Percentiles rank a stretch among this genome's conserved stretches.
phyloP scores from a whole-genome alignment of 305 asterid genomes.

The Fraxinus sp. region DNA sequence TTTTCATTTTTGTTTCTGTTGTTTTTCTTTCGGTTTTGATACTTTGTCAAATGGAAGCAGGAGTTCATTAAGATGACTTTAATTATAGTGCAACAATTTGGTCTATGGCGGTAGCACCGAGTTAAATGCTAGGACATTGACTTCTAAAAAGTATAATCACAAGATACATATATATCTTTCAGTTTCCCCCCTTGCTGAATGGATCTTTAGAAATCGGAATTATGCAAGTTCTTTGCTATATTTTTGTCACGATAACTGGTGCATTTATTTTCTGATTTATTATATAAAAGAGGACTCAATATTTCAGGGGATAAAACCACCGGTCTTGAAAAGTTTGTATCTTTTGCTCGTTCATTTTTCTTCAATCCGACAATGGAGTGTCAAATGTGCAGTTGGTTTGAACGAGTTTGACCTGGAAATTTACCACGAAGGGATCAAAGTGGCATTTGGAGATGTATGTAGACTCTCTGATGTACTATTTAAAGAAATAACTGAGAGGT shows the following conservation, averaged over 20 bases:
- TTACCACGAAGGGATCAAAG: slow-evolving; percentile 31
- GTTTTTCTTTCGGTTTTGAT: neutral
- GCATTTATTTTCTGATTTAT: slow-evolving; percentile 4
- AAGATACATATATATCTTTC: neutral
- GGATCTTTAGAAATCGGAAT: neutral
- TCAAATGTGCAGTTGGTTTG: slow-evolving; percentile 25
- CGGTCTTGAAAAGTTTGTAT: slow-evolving; percentile 53
- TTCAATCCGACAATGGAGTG: slow-evolving; percentile 31
- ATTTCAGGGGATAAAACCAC: slow-evolving; percentile 57
- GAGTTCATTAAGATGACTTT: neutral
- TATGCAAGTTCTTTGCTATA: neutral
- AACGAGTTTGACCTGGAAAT: slow-evolving; percentile 33
- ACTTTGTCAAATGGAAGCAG: neutral
- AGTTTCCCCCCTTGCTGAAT: neutral
- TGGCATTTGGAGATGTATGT: slow-evolving; percentile 36
- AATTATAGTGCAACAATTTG: neutral
- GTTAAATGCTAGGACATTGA: neutral
- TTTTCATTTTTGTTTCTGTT: neutral
- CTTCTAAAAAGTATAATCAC: neutral
- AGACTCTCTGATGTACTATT: slow-evolving; percentile 52
- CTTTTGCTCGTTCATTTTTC: slow-evolving; percentile 47
- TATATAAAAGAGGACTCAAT: slow-evolving; percentile 16
- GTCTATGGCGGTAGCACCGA: neutral
- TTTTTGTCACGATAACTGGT: neutral
- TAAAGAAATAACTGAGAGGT: slow-evolving; percentile 47